phyloP scores from a whole-genome alignment of 495 filamentous ascomycete genomes.

The Coniosporium apollinis region DNA sequence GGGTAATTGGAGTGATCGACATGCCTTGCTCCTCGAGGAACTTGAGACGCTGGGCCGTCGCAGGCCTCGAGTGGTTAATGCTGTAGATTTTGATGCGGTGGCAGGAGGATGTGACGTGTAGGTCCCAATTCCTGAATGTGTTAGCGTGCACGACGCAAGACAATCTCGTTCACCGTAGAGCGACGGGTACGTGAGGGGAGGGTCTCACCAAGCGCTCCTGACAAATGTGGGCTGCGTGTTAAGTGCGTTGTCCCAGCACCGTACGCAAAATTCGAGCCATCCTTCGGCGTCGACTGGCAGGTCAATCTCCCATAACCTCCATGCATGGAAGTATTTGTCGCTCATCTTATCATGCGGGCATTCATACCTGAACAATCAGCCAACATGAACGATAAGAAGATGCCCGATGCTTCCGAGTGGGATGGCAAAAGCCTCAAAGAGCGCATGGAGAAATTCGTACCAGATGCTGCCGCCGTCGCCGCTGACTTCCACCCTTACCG shows the following conservation, averaged over 20 bases:
- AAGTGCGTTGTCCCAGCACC: slow-evolving; percentile 42
- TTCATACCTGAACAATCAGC: too few species aligned
- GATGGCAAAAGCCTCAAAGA: too few species aligned
- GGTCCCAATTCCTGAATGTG: slow-evolving; percentile 45
- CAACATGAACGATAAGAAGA: too few species aligned
- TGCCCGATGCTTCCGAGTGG: too few species aligned
- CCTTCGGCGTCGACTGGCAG: slow-evolving; percentile 41
- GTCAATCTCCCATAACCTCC: slow-evolving; percentile 36
- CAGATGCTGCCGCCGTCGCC: slow-evolving; percentile 40
- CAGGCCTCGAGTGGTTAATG: slow-evolving; percentile 34
- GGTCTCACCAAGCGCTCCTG: slow-evolving; percentile 22
- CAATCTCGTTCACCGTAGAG: too few species aligned
- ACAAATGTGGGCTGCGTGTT: slow-evolving; percentile 34
- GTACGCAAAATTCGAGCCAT: slow-evolving; percentile 38
- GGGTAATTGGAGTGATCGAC: slow-evolving; percentile 12
- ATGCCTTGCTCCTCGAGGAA: slow-evolving; percentile 31
- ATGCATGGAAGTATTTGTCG: slow-evolving; percentile 36
- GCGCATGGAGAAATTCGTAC: too few species aligned
- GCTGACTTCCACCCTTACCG: slow-evolving; percentile 38
- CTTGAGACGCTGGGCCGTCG: slow-evolving; percentile 32
- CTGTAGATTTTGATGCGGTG: slow-evolving; percentile 49
- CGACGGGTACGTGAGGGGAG: too few species aligned
- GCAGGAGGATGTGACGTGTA: slow-evolving; percentile 49
- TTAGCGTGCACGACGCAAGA: too few species aligned
- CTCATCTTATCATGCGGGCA: slow-evolving; percentile 33